Percentiles rank a stretch among this genome's conserved stretches.
Conservation (phyloP, 1,284 basidiomycete species). For the Fomes fomentarius region DNA sequence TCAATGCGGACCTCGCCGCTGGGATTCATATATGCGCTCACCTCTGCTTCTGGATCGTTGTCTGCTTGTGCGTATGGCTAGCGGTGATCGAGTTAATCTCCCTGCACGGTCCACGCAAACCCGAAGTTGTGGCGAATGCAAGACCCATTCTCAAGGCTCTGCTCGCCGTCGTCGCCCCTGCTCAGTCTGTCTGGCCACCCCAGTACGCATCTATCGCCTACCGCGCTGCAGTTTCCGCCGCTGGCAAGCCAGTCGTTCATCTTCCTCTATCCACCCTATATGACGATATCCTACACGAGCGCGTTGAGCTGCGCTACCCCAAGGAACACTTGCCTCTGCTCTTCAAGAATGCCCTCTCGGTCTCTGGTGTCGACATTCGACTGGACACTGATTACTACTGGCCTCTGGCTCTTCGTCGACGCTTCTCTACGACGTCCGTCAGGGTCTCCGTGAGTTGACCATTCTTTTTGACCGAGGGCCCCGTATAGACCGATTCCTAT, state of each 20-base stretch:
- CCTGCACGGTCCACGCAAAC: not conserved
- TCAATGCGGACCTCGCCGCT: not conserved
- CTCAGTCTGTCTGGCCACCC: constrained; percentile 39
- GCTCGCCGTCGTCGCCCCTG: constrained; percentile 36
- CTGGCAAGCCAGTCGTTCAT: not conserved
- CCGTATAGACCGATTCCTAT: no score
- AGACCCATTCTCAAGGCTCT: constrained; percentile 33
- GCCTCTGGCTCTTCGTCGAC: not conserved
- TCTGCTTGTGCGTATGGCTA: not conserved
- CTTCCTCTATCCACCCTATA: constrained; percentile 23
- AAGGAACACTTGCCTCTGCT: constrained; percentile 33
- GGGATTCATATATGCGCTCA: not conserved
- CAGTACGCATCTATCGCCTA: constrained; percentile 36
- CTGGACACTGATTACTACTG: constrained; percentile 20
- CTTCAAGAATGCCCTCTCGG: constrained; percentile 20
- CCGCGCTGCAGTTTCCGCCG: constrained; percentile 1
- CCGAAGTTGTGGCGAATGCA: constrained; percentile 1
- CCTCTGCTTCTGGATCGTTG: not conserved
- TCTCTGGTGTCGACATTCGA: constrained; percentile 26
- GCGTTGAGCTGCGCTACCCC: constrained; percentile 36
- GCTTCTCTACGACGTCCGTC: no score
- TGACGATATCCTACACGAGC: constrained; percentile 29
- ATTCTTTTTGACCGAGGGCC: no score
- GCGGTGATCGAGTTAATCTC: not conserved
- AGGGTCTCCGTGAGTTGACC: no score